These are phyloP conservation scores for Senecio squalidus DNA, from an alignment of 140 eudicot species.

Conservation along the genomic window DNA sequence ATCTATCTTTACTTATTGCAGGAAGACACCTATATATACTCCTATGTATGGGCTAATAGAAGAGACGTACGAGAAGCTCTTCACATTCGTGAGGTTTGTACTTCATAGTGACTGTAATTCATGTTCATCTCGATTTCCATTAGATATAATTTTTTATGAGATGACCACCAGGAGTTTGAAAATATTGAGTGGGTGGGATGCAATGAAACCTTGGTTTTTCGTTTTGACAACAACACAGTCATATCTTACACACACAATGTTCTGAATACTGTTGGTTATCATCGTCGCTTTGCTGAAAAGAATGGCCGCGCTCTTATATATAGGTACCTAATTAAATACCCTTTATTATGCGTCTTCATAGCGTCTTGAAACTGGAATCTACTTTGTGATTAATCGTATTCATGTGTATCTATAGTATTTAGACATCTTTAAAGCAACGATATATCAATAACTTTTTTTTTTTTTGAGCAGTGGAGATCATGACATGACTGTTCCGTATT, in stretches of 20 bases:
- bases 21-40: conserved; percentile 11
- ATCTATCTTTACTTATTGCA: not conserved
- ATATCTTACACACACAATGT: conserved; percentile 15
- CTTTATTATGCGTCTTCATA: not conserved
- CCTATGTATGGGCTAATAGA: conserved; percentile 28
- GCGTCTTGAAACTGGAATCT: no score
- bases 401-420: no score
- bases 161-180: not conserved
- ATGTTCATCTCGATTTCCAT: conserved; percentile 6
- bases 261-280: conserved; percentile 4
- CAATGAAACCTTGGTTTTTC: conserved; percentile 1
- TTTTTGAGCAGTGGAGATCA: not conserved
- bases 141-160: not conserved
- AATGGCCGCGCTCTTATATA: conserved; percentile 21
- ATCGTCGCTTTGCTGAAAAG: conserved; percentile 11
- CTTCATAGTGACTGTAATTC: not conserved
- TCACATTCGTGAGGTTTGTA: conserved; percentile 19
- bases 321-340: conserved; percentile 17
- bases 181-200: conserved; percentile 20
- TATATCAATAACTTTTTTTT: no score
- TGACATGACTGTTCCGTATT: not conserved
- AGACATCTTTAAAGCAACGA: not conserved
- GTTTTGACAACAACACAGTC: not conserved
- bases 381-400: no score
- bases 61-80: conserved; percentile 36